Base-by-base conservation (phyloP, 176 grass and related monocot genomes). In the Ampelocalamus luodianensis region DNA sequence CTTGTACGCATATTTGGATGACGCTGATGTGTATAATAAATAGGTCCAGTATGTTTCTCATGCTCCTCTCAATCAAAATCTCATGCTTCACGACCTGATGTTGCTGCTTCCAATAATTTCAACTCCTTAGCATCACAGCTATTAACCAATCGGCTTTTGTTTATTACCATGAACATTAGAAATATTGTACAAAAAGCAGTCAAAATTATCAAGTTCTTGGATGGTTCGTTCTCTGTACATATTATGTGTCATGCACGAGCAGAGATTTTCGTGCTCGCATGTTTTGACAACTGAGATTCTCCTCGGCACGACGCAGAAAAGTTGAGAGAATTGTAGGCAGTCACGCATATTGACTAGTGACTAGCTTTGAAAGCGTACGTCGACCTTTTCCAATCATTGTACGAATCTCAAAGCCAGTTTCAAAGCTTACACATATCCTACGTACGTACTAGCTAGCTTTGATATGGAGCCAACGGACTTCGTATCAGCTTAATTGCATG, bases 11-110 rank as follows among this genome's bases (percentile, higher is more conserved):
- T 71, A 34, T 34, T 34, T 34, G 32, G 32, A 34, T 0, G 32
- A 34, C 32, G 32, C 32, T 34, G 2, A 34, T 34, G 32, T 34
- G 32, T 34, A 34, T 3, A 34, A 34, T 34, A 34, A 3, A 34
- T 34, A 2, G 3, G 32, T 34, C 32, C 32, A 34, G 3, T 34
- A 34, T 34, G 32, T 34, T 34, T 34, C 2, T 34, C 32, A 34
- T 34, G 32, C 32, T 34, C 32, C 32, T 34, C 32, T 34, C 32
- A 34, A 34, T 34, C 32, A 34, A 34, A 53, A 75, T 54, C 46
- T 65, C 60, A 65, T 66, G 82, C 14, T 62, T 15, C 79, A 70
- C 7, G n/a, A 71, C 10, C 32, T 26, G 22, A 40, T 59, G 65
- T 46, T 13, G 73, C 11, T 46, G 27, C 66, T 13, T 58, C 17